Evolutionary conservation across 441 rosid genomes (phyloP).

Genomic region (Gossypium laxum): DNA sequence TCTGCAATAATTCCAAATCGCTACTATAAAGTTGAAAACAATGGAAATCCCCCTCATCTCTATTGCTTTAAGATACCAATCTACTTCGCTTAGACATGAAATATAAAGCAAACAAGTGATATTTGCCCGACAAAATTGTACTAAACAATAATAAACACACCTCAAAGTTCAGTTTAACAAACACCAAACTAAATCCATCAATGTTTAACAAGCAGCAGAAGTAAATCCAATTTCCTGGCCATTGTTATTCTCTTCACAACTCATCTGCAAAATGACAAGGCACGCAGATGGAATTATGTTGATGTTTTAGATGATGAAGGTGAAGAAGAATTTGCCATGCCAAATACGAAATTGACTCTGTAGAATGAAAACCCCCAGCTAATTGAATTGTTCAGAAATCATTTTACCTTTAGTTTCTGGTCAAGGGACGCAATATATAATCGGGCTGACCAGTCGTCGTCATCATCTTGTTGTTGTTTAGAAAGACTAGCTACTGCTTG

Average conservation of each 20-base stretch:
- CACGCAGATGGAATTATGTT: background rate
- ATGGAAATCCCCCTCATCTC: background rate
- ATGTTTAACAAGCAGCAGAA: conserved; percentile 12
- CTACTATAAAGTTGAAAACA: background rate
- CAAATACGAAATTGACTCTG: background rate
- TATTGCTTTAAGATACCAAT: background rate
- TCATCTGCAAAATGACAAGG: conserved; percentile 18
- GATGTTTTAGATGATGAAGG: background rate
- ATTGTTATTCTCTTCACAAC: conserved; percentile 12
- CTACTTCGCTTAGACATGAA: conserved; percentile 11
- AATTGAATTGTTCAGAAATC: background rate
- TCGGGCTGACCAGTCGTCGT: background rate
- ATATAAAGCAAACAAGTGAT: conserved; percentile 10
- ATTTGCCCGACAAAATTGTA: background rate
- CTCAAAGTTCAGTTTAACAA: background rate
- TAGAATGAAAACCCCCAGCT: background rate
- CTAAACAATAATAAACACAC: conserved; percentile 13
- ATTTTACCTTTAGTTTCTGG: conserved; percentile 16
- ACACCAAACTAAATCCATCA: conserved; percentile 19
- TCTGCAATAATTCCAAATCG: background rate
- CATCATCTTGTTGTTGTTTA: background rate
- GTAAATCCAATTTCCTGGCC: conserved; percentile 20
- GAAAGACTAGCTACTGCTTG: conserved; percentile 19
- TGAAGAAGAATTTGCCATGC: background rate
- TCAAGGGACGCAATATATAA: conserved; percentile 1